A percentile compares a stretch with the other conserved stretches of the same genome.
Evolutionary conservation across 2,329 filamentous ascomycete species (phyloP).

Genomic region (Aspergillus terreus): DNA sequence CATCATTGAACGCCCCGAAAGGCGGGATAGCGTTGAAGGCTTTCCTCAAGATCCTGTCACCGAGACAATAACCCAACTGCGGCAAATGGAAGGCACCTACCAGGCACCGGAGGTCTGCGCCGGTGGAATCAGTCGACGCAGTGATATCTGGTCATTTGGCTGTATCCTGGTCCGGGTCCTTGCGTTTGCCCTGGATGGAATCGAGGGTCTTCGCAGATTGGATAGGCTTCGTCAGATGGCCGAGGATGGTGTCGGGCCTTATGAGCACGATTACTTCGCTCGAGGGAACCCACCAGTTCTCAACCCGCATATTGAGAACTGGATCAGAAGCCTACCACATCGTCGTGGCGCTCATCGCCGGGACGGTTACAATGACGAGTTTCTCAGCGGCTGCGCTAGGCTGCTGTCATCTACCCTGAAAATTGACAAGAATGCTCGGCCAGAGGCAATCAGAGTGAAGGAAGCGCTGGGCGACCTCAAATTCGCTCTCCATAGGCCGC

Average conservation of each 20-base stretch:
- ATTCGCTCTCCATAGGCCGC: not conserved
- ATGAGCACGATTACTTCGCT: slow-evolving; percentile 10
- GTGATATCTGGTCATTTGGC: slow-evolving; percentile 21
- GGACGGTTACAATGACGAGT: not conserved
- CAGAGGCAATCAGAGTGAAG: not conserved
- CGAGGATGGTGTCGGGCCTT: not conserved
- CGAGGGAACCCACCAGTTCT: slow-evolving; percentile 4
- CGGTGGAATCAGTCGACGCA: slow-evolving; percentile 4
- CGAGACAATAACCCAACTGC: not conserved
- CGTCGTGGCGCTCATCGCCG: not conserved
- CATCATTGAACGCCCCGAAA: not conserved
- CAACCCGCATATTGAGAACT: slow-evolving; percentile 13
- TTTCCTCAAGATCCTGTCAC: not conserved
- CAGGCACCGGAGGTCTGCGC: slow-evolving; percentile 12
- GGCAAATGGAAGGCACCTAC: slow-evolving; percentile 2
- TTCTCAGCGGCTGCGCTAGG: not conserved
- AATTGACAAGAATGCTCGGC: not conserved
- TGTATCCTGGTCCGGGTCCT: slow-evolving; percentile 18
- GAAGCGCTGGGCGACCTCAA: not conserved
- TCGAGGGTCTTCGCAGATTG: not conserved
- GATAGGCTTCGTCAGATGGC: not conserved
- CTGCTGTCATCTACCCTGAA: not conserved
- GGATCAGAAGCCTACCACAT: slow-evolving; percentile 6
- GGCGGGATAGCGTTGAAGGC: not conserved
- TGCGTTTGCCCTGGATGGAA: slow-evolving; percentile 10